phyloP scores from a whole-genome alignment of 2,329 filamentous ascomycete species.

The Fusarium nisikadoi region DNA sequence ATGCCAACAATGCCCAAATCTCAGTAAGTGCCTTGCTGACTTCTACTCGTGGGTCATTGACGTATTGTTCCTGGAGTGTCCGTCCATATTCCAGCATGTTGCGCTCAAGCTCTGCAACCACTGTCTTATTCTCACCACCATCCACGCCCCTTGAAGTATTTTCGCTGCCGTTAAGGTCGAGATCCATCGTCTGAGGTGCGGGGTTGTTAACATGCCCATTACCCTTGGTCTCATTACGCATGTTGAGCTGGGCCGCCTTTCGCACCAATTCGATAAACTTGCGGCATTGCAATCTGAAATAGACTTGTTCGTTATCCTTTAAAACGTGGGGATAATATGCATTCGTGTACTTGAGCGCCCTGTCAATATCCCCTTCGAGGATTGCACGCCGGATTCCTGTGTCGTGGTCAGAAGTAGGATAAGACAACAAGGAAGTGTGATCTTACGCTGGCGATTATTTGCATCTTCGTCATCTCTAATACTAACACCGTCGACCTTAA shows the following conservation, averaged over 20 bases:
- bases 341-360: conserved; percentile 83
- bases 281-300: conserved; percentile 87
- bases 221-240: conserved; percentile 57
- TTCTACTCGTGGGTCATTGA: conserved; percentile 74
- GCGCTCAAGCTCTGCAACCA: conserved; percentile 64
- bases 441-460: conserved; percentile 83
- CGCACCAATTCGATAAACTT: conserved; percentile 97
- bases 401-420: conserved; percentile 24
- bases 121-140: conserved; percentile 50
- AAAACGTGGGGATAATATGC: conserved; percentile 84
- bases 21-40: conserved; percentile 80
- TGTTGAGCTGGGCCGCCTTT: conserved; percentile 72
- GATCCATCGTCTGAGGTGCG: conserved; percentile 63
- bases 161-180: conserved; percentile 62
- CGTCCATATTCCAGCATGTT: conserved; percentile 84
- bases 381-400: conserved; percentile 87
- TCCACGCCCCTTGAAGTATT: conserved; percentile 60
- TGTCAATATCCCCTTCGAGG: conserved; percentile 91
- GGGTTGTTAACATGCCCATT: conserved; percentile 54
- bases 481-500: conserved; percentile 68
- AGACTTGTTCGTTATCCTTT: conserved; percentile 81
- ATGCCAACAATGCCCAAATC: conserved; percentile 89
- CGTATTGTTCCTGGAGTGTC: conserved; percentile 80
- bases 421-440: neutral
- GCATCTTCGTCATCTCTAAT: conserved; percentile 87